Percentiles rank a stretch among this genome's conserved stretches.
Evolutionary conservation across 306 rosid genomes (phyloP).

Genomic region (Chamaecrista fasciculata): DNA sequence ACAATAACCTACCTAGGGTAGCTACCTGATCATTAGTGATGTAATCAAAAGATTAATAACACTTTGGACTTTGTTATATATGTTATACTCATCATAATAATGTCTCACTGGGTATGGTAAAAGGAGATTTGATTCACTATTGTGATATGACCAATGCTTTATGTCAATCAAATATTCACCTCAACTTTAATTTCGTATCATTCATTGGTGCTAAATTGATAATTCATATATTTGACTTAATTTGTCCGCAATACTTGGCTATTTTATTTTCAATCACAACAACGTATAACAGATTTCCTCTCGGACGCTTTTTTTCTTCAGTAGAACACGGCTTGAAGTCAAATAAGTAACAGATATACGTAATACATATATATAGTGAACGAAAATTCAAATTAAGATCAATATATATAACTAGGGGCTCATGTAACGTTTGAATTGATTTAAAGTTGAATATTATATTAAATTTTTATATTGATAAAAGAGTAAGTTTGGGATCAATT

Average conservation of each 20-base stretch:
- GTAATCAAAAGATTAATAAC: no score
- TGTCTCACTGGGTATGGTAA: neutral
- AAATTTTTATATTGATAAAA: no score
- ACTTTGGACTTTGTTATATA: no score
- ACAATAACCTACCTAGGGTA: no score
- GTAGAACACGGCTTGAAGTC: neutral
- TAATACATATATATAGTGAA: neutral
- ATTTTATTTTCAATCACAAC: neutral
- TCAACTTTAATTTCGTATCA: neutral
- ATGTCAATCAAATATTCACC: neutral
- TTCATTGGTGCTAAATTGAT: neutral
- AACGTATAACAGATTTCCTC: neutral
- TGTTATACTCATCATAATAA: neutral
- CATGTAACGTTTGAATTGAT: no score
- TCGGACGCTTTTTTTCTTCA: neutral
- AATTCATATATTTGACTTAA: neutral
- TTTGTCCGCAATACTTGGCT: neutral
- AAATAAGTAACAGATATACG: neutral
- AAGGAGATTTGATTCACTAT: neutral
- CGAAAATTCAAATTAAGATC: neutral
- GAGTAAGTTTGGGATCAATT: no score
- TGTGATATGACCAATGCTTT: neutral
- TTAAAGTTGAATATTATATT: no score
- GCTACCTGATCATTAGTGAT: no score
- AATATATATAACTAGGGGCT: neutral